These are phyloP conservation scores for Colletotrichum brevisporum DNA, from an alignment of 2,329 filamentous ascomycete genomes.

Conservation along the genomic window DNA sequence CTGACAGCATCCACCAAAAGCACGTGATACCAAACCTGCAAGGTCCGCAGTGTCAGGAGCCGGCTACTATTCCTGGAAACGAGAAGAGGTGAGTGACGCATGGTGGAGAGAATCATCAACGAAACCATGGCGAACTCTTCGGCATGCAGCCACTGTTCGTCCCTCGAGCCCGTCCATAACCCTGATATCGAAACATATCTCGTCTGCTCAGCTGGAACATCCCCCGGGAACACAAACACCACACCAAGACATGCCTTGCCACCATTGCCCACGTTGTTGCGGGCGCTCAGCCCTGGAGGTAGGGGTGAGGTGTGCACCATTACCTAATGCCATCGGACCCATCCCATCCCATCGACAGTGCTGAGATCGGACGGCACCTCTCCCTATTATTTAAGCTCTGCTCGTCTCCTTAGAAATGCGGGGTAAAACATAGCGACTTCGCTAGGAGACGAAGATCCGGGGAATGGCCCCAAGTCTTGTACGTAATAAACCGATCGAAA, in stretches of 20 bases:
- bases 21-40: too few relatives aligned
- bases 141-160: too few relatives aligned
- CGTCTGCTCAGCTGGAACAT: neutral
- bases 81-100: too few relatives aligned
- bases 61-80: too few relatives aligned
- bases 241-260: slow-evolving; percentile 17
- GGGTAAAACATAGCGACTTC: slow-evolving; percentile 16
- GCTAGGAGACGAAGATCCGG: slow-evolving; percentile 8
- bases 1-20: too few relatives aligned
- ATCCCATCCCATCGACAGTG: neutral
- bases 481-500: slow-evolving; percentile 24
- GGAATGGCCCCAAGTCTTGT: slow-evolving; percentile 6
- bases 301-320: slow-evolving; percentile 1
- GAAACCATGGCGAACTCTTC: too few relatives aligned
- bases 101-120: too few relatives aligned
- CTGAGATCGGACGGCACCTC: slow-evolving; percentile 34
- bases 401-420: slow-evolving; percentile 15
- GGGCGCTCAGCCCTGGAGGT: slow-evolving; percentile 37
- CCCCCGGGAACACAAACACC: slow-evolving; percentile 1
- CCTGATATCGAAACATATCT: neutral
- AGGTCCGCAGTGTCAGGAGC: too few relatives aligned
- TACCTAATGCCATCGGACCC: slow-evolving; percentile 30
- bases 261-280: slow-evolving; percentile 34
- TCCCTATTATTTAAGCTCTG: slow-evolving; percentile 5
- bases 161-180: too few relatives aligned